Conservation (phyloP, 2,329 filamentous ascomycete genomes). For the Botrytis byssoidea region DNA sequence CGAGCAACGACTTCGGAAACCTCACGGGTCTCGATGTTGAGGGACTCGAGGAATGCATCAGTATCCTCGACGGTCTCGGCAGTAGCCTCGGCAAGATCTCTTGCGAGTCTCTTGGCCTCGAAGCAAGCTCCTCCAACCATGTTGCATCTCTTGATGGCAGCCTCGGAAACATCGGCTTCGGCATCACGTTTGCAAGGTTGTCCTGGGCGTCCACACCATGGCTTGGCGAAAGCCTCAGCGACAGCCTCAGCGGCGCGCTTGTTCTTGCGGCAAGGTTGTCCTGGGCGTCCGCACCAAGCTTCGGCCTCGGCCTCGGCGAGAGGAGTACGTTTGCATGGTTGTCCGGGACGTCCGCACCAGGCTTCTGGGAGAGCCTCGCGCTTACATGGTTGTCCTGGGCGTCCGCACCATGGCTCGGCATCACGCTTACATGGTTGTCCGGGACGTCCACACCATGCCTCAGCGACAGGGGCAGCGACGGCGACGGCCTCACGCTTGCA, state of each 20-base stretch:
- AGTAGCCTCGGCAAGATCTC: conserved; percentile 20
- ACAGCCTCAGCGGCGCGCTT: conserved; percentile 9
- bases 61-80: conserved; percentile 10
- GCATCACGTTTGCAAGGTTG: conserved; percentile 21
- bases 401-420: conserved; percentile 18
- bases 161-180: conserved; percentile 18
- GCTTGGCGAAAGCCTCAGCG: conserved; percentile 4
- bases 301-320: conserved; percentile 20
- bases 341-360: conserved; percentile 24
- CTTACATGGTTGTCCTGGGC: conserved; percentile 15
- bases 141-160: conserved; percentile 19
- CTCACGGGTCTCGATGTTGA: conserved; percentile 19
- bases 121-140: conserved; percentile 23
- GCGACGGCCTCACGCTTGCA: conserved; percentile 13
- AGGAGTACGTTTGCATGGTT: conserved; percentile 21
- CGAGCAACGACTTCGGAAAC: conserved; percentile 20
- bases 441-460: conserved; percentile 9
- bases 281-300: conserved; percentile 16
- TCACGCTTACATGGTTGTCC: conserved; percentile 20
- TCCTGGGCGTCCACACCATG: conserved; percentile 10
- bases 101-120: conserved; percentile 23
- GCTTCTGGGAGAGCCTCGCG: conserved; percentile 26
- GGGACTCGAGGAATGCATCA: conserved; percentile 1
- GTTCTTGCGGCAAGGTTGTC: conserved; percentile 14
- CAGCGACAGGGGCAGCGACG: conserved; percentile 2